phyloP scores from a whole-genome alignment of 805 yeast species.

The Sugiyamaella lignohabitans region DNA sequence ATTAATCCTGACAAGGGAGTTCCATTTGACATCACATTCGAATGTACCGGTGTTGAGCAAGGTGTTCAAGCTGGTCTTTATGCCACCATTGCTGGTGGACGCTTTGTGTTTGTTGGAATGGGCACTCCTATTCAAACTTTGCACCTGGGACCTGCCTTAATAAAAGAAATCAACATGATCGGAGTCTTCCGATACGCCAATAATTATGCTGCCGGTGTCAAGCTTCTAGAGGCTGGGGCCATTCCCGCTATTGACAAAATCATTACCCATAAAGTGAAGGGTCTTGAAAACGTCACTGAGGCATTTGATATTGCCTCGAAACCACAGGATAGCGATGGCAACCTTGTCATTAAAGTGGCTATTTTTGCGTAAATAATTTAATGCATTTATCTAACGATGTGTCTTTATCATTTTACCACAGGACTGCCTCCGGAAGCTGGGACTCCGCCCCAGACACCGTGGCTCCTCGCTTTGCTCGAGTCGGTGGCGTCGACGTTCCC shows the following conservation, averaged over 20 bases:
- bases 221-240: constrained; percentile 18
- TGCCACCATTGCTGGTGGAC: constrained; percentile 60
- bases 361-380: constrained; percentile 3
- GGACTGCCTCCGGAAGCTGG: too few relatives aligned
- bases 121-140: constrained; percentile 45
- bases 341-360: constrained; percentile 28
- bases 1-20: constrained; percentile 22
- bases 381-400: too few relatives aligned
- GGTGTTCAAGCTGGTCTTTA: constrained; percentile 67
- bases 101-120: constrained; percentile 79
- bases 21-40: constrained; percentile 46
- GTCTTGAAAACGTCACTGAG: constrained; percentile 24
- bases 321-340: constrained; percentile 27
- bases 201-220: constrained; percentile 26
- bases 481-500: too few relatives aligned
- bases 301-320: constrained; percentile 30
- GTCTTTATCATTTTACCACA: too few relatives aligned
- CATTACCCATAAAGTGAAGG: constrained; percentile 27
- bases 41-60: constrained; percentile 76
- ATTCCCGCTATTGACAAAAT: constrained; percentile 24
- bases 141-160: constrained; percentile 28
- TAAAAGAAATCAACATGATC: constrained; percentile 29
- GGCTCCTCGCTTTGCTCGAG: too few relatives aligned
- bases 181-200: constrained; percentile 32
- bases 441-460: too few relatives aligned